phyloP scores from a whole-genome alignment of 768 basidiomycete species.

The Lactifluus subvellereus region DNA sequence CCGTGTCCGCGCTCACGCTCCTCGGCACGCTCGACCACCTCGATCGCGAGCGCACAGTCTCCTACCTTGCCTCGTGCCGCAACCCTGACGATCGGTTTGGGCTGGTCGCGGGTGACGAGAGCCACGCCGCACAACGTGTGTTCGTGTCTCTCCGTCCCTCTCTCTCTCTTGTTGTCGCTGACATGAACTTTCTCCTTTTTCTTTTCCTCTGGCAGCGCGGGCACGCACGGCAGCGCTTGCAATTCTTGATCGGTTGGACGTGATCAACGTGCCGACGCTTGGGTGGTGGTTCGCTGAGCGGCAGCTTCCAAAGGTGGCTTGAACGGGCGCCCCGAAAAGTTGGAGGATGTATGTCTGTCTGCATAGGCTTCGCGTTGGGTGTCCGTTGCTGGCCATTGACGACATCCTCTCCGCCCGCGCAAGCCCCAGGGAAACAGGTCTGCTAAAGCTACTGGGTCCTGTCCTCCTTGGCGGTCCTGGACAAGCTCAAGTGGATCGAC shows the following conservation, averaged over 20 bases:
- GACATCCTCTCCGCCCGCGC: too few species aligned
- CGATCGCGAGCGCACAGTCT: slow-evolving; percentile 58
- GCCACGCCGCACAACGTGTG: slow-evolving; percentile 80
- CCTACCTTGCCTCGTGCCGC: slow-evolving; percentile 68
- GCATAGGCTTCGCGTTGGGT: neutral
- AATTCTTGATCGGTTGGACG: too few species aligned
- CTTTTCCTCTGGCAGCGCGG: too few species aligned
- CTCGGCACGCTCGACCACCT: slow-evolving; percentile 69
- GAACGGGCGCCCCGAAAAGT: slow-evolving; percentile 96
- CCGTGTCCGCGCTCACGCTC: slow-evolving; percentile 76
- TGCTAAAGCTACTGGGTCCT: slow-evolving; percentile 99
- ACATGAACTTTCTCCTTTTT: neutral
- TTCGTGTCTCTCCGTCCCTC: neutral
- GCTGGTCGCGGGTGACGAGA: slow-evolving; percentile 76
- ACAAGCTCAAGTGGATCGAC: slow-evolving; percentile 84
- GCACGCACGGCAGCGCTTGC: too few species aligned
- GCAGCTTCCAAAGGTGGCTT: slow-evolving; percentile 88
- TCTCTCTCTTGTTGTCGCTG: neutral
- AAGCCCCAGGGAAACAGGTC: slow-evolving; percentile 52
- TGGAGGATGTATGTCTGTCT: slow-evolving; percentile 78
- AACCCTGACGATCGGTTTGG: slow-evolving; percentile 97
- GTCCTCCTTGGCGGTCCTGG: slow-evolving; percentile 79
- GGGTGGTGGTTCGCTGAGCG: too few species aligned
- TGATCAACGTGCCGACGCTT: too few species aligned
- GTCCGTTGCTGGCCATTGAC: too few species aligned